phyloP scores from a whole-genome alignment of 352 stramenopile genomes.

The Pythium phragmiticola region DNA sequence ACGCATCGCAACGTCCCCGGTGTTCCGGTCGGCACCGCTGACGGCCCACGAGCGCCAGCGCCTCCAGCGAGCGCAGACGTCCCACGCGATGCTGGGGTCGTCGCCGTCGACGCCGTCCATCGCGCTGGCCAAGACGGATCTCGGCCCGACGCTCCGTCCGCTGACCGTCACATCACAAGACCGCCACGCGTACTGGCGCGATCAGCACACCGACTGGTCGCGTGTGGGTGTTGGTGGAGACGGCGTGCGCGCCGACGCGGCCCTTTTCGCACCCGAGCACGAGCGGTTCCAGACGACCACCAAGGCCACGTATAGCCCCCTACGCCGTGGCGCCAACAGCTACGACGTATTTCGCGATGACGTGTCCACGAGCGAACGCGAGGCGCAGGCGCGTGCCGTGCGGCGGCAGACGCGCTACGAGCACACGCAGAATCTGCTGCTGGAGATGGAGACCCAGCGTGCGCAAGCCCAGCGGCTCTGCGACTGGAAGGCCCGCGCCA shows the following conservation, averaged over 20 bases:
- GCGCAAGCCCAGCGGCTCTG: slow-evolving; percentile 38
- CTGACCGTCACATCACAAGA: slow-evolving; percentile 44
- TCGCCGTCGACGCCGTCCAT: slow-evolving; percentile 20
- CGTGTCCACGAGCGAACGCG: slow-evolving; percentile 27
- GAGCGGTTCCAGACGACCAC: slow-evolving; percentile 66
- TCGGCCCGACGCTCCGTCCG: slow-evolving; percentile 23
- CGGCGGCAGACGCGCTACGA: slow-evolving; percentile 42
- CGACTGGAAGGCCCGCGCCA: slow-evolving; percentile 56
- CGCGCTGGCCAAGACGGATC: slow-evolving; percentile 19
- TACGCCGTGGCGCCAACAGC: slow-evolving; percentile 37
- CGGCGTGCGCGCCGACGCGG: slow-evolving; percentile 43
- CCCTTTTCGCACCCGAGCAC: slow-evolving; percentile 35
- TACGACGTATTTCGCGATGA: slow-evolving; percentile 43
- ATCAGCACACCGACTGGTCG: slow-evolving; percentile 71
- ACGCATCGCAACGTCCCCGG: slow-evolving; percentile 38
- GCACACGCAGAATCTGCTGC: slow-evolving; percentile 41
- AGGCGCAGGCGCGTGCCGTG: slow-evolving; percentile 36
- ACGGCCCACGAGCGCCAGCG: background rate
- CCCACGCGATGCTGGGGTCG: slow-evolving; percentile 1
- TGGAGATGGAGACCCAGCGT: slow-evolving; percentile 32
- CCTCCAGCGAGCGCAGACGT: slow-evolving; percentile 8
- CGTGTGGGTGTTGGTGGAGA: slow-evolving; percentile 74
- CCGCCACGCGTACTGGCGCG: slow-evolving; percentile 53
- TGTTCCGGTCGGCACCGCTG: slow-evolving; percentile 28
- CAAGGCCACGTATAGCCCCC: slow-evolving; percentile 49